Evolutionary conservation across 2,329 filamentous ascomycete species (phyloP).

Genomic region (Lachnellula arida): DNA sequence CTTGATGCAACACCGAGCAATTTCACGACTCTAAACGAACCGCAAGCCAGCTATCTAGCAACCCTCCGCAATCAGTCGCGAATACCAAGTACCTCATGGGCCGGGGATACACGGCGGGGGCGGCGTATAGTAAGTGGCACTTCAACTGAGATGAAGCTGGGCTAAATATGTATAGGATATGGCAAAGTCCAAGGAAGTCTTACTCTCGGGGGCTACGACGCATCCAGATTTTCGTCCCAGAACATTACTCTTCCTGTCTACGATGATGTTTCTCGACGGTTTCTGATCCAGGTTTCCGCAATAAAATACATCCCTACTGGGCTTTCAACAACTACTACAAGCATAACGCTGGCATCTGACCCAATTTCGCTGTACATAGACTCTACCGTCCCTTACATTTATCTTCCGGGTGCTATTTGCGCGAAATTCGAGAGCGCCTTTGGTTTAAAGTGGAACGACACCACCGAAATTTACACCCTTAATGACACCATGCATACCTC

Average conservation of each 20-base stretch:
- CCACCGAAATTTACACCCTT: slow-evolving; percentile 26
- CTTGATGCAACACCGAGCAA: slow-evolving; percentile 36
- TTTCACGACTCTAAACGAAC: slow-evolving; percentile 32
- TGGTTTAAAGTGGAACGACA: neutral
- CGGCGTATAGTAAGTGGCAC: slow-evolving; percentile 30
- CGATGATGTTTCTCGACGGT: neutral
- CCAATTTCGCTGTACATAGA: neutral
- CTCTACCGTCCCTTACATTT: neutral
- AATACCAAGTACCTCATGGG: slow-evolving; percentile 38
- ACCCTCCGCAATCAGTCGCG: slow-evolving; percentile 32
- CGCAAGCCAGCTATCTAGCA: slow-evolving; percentile 33
- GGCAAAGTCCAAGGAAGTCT: neutral
- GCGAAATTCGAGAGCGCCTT: neutral
- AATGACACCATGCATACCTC: slow-evolving; percentile 20
- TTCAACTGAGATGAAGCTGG: no score
- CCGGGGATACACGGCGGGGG: slow-evolving; percentile 39
- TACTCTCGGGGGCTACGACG: neutral
- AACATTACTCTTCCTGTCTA: neutral
- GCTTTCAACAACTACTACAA: neutral
- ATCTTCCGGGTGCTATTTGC: neutral
- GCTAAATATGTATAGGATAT: neutral
- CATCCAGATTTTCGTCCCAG: neutral
- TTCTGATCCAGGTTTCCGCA: neutral
- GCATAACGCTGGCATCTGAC: neutral
- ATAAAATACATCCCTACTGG: neutral